A percentile compares a stretch with the other conserved stretches of the same genome.
These are phyloP conservation scores for Castanea sativa DNA, from an alignment of 306 rosid genomes.

Conservation along the genomic window DNA sequence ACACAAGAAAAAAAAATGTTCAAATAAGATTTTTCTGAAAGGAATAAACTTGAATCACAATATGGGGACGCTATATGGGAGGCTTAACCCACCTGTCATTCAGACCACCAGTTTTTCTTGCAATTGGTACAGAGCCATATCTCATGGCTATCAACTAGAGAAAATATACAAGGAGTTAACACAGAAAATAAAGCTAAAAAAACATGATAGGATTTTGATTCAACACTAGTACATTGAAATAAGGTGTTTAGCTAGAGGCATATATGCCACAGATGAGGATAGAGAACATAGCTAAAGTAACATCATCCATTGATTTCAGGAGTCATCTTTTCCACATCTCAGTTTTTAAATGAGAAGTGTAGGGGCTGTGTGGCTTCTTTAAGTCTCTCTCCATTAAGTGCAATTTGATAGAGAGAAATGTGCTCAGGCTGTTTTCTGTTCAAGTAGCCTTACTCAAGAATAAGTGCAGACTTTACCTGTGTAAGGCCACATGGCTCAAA, in stretches of 20 bases:
- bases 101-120: conserved; percentile 90
- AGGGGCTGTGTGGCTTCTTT: neutral
- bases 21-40: neutral
- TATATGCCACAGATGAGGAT: neutral
- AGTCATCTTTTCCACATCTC: neutral
- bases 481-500: conserved; percentile 99
- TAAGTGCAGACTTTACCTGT: conserved; percentile 56
- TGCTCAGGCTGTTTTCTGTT: neutral
- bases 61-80: conserved; percentile 1
- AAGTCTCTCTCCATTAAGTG: neutral
- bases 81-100: conserved; percentile 73
- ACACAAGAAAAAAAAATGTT: conserved; percentile 24
- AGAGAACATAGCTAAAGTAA: neutral
- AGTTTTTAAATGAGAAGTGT: neutral
- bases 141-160: conserved; percentile 96
- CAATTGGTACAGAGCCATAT: conserved; percentile 89
- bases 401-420: neutral
- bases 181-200: neutral
- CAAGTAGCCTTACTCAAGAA: conserved; percentile 13
- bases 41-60: conserved; percentile 9
- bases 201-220: neutral
- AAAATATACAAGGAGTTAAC: neutral
- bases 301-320: neutral
- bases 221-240: neutral
- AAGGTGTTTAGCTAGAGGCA: neutral